Conservation (phyloP, 1,284 basidiomycete species). For the Neonothopanus nambi region DNA sequence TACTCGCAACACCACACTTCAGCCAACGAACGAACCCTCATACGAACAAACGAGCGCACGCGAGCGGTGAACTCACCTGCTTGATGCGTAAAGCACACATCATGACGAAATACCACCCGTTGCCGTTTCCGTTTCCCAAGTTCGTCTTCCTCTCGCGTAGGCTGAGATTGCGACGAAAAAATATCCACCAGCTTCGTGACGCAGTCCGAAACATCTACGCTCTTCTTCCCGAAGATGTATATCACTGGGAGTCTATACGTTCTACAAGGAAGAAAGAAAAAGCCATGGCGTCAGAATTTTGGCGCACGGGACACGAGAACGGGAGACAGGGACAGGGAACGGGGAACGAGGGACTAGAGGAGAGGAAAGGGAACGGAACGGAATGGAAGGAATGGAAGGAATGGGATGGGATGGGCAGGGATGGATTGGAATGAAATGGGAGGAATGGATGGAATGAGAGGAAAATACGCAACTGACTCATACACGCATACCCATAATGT, state of each 20-base stretch:
- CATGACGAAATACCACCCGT: slow-evolving; percentile 60
- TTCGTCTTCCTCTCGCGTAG: no score
- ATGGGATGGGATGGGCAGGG: no score
- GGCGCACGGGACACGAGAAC: no score
- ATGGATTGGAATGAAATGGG: no score
- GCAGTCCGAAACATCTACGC: slow-evolving; percentile 54
- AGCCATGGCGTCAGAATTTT: no score
- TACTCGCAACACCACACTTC: slow-evolving; percentile 23
- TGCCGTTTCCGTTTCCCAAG: no score
- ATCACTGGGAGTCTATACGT: slow-evolving; percentile 81
- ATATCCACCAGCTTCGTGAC: slow-evolving; percentile 42
- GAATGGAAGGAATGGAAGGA: no score
- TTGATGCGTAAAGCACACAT: slow-evolving; percentile 80
- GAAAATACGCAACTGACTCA: slow-evolving; percentile 80
- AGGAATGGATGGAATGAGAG: no score
- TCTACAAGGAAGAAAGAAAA: slow-evolving; percentile 34
- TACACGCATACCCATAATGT: slow-evolving; percentile 96
- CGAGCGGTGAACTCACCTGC: slow-evolving; percentile 46
- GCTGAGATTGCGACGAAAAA: slow-evolving; percentile 22
- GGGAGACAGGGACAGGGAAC: no score
- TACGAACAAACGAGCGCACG: no score
- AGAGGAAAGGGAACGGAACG: no score
- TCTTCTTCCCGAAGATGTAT: slow-evolving; percentile 81
- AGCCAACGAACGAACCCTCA: not conserved
- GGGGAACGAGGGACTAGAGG: no score